Conservation (phyloP, 1,284 basidiomycete species). For the Boletus hoseneyae region DNA sequence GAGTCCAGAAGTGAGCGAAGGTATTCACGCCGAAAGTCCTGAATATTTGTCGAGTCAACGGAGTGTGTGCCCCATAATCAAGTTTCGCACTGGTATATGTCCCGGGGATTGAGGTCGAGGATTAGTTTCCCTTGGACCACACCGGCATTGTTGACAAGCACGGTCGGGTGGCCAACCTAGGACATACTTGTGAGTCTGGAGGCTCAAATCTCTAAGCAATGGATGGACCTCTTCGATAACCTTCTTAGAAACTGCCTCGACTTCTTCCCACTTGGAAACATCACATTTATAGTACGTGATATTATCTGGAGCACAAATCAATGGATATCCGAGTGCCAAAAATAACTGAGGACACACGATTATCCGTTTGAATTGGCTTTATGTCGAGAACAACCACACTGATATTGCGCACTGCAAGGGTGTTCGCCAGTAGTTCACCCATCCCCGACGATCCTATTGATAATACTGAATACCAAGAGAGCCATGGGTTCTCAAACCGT, state of each 20-base stretch:
- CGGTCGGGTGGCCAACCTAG: conserved; percentile 85
- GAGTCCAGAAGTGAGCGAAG: conserved; percentile 84
- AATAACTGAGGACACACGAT: conserved; percentile 46
- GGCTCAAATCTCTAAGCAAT: background rate
- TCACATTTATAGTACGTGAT: conserved; percentile 85
- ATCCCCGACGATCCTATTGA: conserved; percentile 79
- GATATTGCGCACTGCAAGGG: conserved; percentile 76
- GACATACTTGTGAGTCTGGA: conserved; percentile 2
- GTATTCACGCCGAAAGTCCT: conserved; percentile 92
- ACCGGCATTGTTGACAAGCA: conserved; percentile 96
- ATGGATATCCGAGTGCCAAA: background rate
- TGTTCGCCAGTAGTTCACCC: conserved; percentile 82
- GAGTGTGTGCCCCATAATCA: background rate
- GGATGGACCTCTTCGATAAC: conserved; percentile 68
- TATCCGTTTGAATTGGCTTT: conserved; percentile 70
- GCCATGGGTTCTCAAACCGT: conserved; percentile 16
- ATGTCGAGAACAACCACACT: conserved; percentile 85
- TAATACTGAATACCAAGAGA: background rate
- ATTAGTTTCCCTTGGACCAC: conserved; percentile 87
- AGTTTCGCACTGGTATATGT: conserved; percentile 71
- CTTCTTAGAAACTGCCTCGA: conserved; percentile 65
- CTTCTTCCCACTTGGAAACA: conserved; percentile 82
- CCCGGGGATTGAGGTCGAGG: conserved; percentile 72
- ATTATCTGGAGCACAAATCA: conserved; percentile 49
- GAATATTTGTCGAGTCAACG: background rate